Evolutionary conservation across 2,329 filamentous ascomycete species (phyloP).

Genomic region (Alternaria metachromatica): DNA sequence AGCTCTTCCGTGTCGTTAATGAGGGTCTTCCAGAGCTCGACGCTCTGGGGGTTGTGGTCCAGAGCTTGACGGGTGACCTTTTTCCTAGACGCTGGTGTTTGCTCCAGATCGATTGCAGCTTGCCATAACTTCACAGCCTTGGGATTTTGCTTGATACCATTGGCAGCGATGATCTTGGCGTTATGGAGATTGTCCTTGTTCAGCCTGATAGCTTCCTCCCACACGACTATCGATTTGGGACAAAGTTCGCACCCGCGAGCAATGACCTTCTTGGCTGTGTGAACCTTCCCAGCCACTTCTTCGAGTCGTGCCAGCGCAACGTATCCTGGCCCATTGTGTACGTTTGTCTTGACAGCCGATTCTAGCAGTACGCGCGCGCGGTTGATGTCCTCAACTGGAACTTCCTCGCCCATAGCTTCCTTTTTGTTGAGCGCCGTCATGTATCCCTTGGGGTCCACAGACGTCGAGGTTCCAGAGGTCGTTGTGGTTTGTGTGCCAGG

Average conservation of each 20-base stretch:
- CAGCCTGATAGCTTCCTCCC: slow-evolving; percentile 93
- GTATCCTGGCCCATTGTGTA: slow-evolving; percentile 93
- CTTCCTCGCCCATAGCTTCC: slow-evolving; percentile 77
- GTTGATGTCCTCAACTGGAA: slow-evolving; percentile 87
- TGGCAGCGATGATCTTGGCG: slow-evolving; percentile 92
- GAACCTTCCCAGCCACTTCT: slow-evolving; percentile 89
- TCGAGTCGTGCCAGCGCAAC: slow-evolving; percentile 93
- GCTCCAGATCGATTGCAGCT: slow-evolving; percentile 92
- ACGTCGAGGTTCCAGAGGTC: slow-evolving; percentile 80
- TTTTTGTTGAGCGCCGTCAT: slow-evolving; percentile 88
- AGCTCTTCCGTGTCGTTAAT: slow-evolving; percentile 94
- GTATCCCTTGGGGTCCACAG: slow-evolving; percentile 94
- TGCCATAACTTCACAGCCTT: slow-evolving; percentile 90
- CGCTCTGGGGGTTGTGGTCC: slow-evolving; percentile 91
- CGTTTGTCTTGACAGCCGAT: slow-evolving; percentile 96
- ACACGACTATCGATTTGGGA: slow-evolving; percentile 92
- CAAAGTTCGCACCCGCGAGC: slow-evolving; percentile 87
- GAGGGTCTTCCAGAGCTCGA: slow-evolving; percentile 96
- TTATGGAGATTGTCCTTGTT: slow-evolving; percentile 80
- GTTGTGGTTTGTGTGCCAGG: slow-evolving; percentile 69
- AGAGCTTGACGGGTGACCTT: slow-evolving; percentile 89
- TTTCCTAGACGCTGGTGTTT: slow-evolving; percentile 83
- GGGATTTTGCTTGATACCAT: slow-evolving; percentile 90
- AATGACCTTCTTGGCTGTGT: slow-evolving; percentile 87
- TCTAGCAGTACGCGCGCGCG: slow-evolving; percentile 91